phyloP scores from a whole-genome alignment of 2,329 filamentous ascomycete species.

The Fusarium sp. region DNA sequence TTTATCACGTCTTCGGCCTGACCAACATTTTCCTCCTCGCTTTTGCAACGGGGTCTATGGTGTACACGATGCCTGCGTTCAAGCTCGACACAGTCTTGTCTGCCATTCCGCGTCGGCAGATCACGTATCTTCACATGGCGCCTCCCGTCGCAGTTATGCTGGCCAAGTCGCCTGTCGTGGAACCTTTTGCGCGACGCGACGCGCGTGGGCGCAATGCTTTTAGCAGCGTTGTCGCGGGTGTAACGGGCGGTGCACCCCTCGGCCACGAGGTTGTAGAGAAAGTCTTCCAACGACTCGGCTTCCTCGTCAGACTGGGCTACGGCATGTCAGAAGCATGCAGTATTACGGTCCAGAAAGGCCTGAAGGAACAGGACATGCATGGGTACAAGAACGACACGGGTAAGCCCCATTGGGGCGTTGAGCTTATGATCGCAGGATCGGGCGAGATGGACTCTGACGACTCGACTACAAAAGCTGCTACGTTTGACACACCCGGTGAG shows the following conservation, averaged over 20 bases:
- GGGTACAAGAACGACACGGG: constrained; percentile 71
- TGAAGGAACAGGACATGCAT: constrained; percentile 61
- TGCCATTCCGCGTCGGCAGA: constrained; percentile 70
- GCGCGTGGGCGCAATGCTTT: constrained; percentile 65
- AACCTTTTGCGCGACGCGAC: constrained; percentile 66
- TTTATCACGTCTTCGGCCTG: constrained; percentile 75
- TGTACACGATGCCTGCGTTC: constrained; percentile 79
- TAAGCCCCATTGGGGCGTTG: constrained; percentile 74
- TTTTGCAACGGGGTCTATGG: constrained; percentile 64
- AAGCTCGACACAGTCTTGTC: constrained; percentile 75
- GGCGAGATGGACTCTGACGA: constrained; percentile 52
- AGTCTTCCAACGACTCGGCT: constrained; percentile 71
- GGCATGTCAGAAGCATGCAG: constrained; percentile 82
- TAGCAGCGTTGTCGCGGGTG: constrained; percentile 65
- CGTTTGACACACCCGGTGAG: constrained; percentile 69
- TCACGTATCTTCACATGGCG: constrained; percentile 75
- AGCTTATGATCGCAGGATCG: constrained; percentile 72
- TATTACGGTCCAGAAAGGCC: constrained; percentile 70
- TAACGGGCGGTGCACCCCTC: constrained; percentile 75
- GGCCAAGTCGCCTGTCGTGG: constrained; percentile 76
- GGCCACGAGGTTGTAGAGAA: constrained; percentile 67
- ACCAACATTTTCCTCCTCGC: constrained; percentile 70
- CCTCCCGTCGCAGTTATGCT: constrained; percentile 79
- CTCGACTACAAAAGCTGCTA: constrained; percentile 52
- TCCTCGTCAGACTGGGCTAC: constrained; percentile 71